Percentiles rank a stretch among this genome's conserved stretches.
phyloP scores from a whole-genome alignment of 2,329 filamentous ascomycete genomes.

The Fusarium sp. region DNA sequence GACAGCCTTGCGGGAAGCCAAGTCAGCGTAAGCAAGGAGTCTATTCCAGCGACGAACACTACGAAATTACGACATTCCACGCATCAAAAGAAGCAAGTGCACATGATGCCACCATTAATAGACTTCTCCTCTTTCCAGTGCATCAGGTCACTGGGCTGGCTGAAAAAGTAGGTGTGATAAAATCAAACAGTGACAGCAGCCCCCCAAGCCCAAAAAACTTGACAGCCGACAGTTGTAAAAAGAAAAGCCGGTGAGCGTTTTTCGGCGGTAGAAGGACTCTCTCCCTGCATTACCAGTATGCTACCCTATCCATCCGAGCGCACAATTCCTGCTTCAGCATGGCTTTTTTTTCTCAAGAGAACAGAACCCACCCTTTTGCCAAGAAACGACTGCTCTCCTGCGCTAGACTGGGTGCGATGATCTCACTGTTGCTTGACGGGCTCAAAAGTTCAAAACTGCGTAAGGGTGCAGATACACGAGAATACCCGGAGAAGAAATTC shows the following conservation, averaged over 20 bases:
- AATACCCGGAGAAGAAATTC: too few relatives aligned
- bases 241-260: background rate
- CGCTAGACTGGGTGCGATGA: background rate
- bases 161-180: background rate
- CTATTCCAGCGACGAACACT: background rate
- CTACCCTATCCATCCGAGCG: conserved; percentile 1
- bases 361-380: background rate
- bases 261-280: background rate
- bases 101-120: too few relatives aligned
- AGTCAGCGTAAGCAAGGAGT: background rate
- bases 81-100: too few relatives aligned
- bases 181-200: background rate
- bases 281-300: conserved; percentile 22
- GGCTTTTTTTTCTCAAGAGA: background rate
- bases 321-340: background rate
- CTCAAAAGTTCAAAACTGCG: too few relatives aligned
- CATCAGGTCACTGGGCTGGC: too few relatives aligned
- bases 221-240: background rate
- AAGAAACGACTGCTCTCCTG: background rate
- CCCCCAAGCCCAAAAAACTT: background rate
- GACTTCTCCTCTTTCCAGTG: too few relatives aligned
- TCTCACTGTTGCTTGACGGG: too few relatives aligned
- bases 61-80: background rate
- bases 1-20: background rate
- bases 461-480: too few relatives aligned